Conservation (phyloP, 345 rosid genomes). For the Citrus unshiu region DNA sequence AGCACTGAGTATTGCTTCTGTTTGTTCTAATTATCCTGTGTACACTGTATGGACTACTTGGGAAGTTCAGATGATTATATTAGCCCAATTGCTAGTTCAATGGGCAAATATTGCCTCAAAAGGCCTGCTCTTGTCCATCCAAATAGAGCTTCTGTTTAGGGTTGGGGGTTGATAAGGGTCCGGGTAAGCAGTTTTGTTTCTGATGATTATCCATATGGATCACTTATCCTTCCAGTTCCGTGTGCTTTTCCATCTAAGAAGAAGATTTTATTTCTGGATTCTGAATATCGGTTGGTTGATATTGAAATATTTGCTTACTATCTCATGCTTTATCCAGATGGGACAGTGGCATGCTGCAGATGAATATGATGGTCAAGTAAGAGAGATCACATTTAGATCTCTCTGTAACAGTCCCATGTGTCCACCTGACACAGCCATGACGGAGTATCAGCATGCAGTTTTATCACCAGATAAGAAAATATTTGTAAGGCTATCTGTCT, state of each 20-base stretch:
- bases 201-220: not conserved
- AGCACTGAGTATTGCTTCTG: not conserved
- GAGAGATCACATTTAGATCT: slow-evolving; percentile 86
- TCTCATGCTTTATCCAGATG: slow-evolving; percentile 48
- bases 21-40: not conserved
- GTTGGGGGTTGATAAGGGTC: not conserved
- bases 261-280: not conserved
- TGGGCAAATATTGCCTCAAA: not conserved
- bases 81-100: not conserved
- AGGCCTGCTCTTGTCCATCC: not conserved
- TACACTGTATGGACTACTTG: not conserved
- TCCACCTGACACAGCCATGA: slow-evolving; percentile 96
- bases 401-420: slow-evolving; percentile 94
- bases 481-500: slow-evolving; percentile 41
- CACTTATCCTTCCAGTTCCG: not conserved
- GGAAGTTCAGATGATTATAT: not conserved
- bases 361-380: slow-evolving; percentile 94
- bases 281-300: not conserved
- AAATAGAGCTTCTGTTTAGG: not conserved
- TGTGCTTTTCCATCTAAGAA: not conserved
- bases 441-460: slow-evolving; percentile 87
- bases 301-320: not conserved
- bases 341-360: slow-evolving; percentile 91
- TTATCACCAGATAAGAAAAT: slow-evolving; percentile 70
- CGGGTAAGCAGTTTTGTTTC: not conserved